A percentile compares a stretch with the other conserved stretches of the same genome.
Conservation (phyloP, 495 filamentous ascomycete species). For the Bacidia rubella region DNA sequence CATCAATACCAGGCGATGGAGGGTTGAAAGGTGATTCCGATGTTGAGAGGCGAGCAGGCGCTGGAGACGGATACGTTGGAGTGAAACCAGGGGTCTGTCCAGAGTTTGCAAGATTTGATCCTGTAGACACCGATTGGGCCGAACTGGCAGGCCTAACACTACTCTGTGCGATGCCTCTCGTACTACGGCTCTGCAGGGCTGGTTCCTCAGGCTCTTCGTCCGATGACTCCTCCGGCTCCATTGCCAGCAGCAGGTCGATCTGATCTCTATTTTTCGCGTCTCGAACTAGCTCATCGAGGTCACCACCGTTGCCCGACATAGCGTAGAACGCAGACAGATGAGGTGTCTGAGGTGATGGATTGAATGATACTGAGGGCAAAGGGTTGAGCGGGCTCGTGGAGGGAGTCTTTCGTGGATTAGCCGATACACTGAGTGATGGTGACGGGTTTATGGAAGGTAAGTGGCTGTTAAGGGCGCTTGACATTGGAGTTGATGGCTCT, state of each 20-base stretch:
- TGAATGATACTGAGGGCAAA: slow-evolving; percentile 27
- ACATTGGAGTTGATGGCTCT: slow-evolving; percentile 1
- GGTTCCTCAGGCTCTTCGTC: slow-evolving; percentile 32
- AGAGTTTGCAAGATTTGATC: neutral
- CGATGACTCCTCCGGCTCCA: slow-evolving; percentile 11
- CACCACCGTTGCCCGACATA: slow-evolving; percentile 46
- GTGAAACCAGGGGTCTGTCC: neutral
- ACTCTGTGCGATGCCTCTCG: slow-evolving; percentile 20
- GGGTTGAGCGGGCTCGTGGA: neutral
- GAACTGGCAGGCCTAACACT: slow-evolving; percentile 41
- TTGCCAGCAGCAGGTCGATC: slow-evolving; percentile 22
- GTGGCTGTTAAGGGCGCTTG: too few relatives aligned
- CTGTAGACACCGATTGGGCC: too few relatives aligned
- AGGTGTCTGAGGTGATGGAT: slow-evolving; percentile 55
- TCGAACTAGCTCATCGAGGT: slow-evolving; percentile 46
- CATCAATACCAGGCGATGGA: neutral
- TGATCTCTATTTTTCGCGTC: slow-evolving; percentile 44
- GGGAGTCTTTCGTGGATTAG: too few relatives aligned
- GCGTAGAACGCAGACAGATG: slow-evolving; percentile 61
- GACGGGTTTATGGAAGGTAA: too few relatives aligned
- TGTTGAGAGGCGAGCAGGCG: too few relatives aligned
- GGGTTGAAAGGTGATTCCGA: neutral
- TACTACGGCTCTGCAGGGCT: slow-evolving; percentile 18
- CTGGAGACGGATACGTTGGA: neutral
- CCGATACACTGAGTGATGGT: too few relatives aligned